phyloP scores from a whole-genome alignment of 1,284 basidiomycete species.

The Ganoderma resinaceum region DNA sequence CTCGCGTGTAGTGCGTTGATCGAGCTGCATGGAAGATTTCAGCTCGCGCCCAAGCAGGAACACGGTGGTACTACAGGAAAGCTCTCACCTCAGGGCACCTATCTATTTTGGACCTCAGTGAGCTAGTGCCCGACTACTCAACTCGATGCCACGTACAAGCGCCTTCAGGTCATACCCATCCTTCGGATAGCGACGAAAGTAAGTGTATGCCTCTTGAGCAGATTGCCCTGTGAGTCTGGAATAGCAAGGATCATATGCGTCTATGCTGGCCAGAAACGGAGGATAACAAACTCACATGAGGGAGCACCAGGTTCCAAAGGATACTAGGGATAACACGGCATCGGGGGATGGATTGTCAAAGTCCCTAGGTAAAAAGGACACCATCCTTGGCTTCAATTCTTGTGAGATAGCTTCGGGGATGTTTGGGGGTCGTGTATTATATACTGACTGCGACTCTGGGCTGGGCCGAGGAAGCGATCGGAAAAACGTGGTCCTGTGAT shows the following conservation, averaged over 20 bases:
- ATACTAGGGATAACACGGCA: background rate
- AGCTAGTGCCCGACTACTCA: background rate
- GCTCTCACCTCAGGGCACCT: background rate
- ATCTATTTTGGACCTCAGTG: background rate
- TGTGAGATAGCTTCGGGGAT: background rate
- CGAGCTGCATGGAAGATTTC: background rate
- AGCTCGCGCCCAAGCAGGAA: background rate
- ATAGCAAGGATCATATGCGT: background rate
- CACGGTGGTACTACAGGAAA: background rate
- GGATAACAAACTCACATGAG: background rate
- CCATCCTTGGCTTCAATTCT: background rate
- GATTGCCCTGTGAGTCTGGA: slow-evolving; percentile 6
- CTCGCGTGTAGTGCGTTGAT: background rate
- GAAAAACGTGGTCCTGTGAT: background rate
- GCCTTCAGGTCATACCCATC: slow-evolving; percentile 12
- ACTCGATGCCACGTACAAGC: background rate
- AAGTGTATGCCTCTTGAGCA: slow-evolving; percentile 9
- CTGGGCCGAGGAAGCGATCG: background rate
- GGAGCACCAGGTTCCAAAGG: background rate
- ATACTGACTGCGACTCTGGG: background rate
- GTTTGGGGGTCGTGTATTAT: background rate
- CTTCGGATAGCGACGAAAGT: slow-evolving; percentile 12
- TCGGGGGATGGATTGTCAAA: background rate
- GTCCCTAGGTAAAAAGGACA: background rate
- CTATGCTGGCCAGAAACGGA: too few relatives aligned